phyloP scores from a whole-genome alignment of 108 stramenopile species.

The Schizochytrium sp. region DNA sequence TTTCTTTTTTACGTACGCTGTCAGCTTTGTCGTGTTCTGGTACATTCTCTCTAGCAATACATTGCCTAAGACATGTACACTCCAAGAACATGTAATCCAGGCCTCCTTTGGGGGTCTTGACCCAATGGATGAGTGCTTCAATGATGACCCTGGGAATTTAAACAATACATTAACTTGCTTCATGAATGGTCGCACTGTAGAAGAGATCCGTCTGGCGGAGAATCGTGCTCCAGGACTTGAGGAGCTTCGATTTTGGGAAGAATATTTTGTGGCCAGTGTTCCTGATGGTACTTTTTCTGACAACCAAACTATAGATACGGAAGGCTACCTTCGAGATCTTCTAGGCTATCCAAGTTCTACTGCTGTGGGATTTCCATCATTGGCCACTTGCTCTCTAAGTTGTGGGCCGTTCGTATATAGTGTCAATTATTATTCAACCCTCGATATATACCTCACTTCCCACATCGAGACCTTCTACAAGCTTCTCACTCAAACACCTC shows the following conservation, averaged over 20 bases:
- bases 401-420: slow-evolving; percentile 50
- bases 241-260: slow-evolving; percentile 53
- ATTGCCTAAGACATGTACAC: slow-evolving; percentile 20
- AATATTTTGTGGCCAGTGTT: slow-evolving; percentile 21
- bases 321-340: not conserved
- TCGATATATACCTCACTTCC: not conserved
- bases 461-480: not conserved
- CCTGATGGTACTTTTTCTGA: slow-evolving; percentile 16
- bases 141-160: not conserved
- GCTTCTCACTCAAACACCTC: not conserved
- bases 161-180: not conserved
- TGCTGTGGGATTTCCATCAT: not conserved
- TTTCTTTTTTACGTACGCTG: slow-evolving; percentile 5
- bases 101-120: not conserved
- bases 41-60: not conserved
- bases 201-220: not conserved
- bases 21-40: slow-evolving; percentile 25
- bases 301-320: not conserved
- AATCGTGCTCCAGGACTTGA: slow-evolving; percentile 3
- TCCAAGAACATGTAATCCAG: slow-evolving; percentile 12
- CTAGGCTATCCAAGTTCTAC: not conserved
- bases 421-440: not conserved
- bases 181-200: not conserved
- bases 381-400: slow-evolving; percentile 22
- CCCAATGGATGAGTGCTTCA: slow-evolving; percentile 37